A percentile compares a stretch with the other conserved stretches of the same genome.
Conservation (phyloP, 257 asterid genomes). For the Solanum lignicaule region DNA sequence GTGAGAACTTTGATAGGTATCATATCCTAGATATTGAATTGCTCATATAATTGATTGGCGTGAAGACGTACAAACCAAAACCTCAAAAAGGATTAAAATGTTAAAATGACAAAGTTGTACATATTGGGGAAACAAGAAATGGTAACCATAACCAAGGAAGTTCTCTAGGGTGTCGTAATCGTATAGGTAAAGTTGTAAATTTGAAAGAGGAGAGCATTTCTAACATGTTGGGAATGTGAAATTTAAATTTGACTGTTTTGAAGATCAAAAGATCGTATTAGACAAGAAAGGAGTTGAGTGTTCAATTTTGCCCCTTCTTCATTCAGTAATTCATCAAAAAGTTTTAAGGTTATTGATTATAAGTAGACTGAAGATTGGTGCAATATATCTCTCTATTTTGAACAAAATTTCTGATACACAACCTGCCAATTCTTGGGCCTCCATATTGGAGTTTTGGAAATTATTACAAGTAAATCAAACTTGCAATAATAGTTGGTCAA, state of each 20-base stretch:
- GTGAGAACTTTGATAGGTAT: background rate
- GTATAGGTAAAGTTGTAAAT: background rate
- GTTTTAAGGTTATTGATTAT: background rate
- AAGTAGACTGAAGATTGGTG: background rate
- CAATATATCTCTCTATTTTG: background rate
- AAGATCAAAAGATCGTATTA: background rate
- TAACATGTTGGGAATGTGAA: background rate
- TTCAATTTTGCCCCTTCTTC: background rate
- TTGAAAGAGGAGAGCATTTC: background rate
- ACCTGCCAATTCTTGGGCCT: background rate
- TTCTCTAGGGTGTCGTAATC: background rate
- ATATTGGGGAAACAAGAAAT: background rate
- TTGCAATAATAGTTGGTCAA: background rate
- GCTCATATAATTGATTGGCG: background rate
- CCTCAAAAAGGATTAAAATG: background rate
- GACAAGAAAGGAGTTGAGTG: background rate
- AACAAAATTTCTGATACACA: background rate
- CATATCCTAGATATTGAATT: background rate
- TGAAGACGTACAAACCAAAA: background rate
- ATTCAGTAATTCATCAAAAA: background rate
- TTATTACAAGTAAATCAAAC: background rate
- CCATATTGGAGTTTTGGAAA: background rate
- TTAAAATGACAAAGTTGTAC: background rate
- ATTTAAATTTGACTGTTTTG: background rate
- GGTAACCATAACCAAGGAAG: background rate